phyloP scores from a whole-genome alignment of 108 stramenopile genomes.

The Conticribra guillardii region DNA sequence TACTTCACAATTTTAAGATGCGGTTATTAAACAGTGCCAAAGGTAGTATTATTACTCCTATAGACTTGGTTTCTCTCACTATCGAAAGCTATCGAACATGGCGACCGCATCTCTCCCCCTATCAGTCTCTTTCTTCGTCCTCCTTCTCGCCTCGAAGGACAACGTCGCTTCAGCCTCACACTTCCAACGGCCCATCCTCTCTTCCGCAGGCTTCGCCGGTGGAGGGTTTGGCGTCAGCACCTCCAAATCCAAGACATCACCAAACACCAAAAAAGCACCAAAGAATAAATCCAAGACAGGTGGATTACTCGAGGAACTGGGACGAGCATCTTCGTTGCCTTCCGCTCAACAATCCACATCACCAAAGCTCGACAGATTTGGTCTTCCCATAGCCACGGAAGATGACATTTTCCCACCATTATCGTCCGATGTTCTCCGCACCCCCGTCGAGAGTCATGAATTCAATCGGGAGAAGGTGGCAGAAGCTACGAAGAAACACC shows the following conservation, averaged over 20 bases:
- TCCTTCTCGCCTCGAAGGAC: not conserved
- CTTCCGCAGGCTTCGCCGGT: slow-evolving; percentile 6
- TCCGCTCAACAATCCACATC: too few relatives aligned
- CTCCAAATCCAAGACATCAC: not conserved
- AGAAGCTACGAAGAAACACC: slow-evolving; percentile 47
- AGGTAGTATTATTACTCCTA: too few relatives aligned
- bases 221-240: slow-evolving; percentile 1
- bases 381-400: slow-evolving; percentile 68
- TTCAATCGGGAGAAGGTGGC: slow-evolving; percentile 49
- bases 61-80: too few relatives aligned
- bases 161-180: not conserved
- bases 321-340: too few relatives aligned
- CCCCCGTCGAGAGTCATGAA: slow-evolving; percentile 32
- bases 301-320: too few relatives aligned
- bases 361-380: slow-evolving; percentile 87
- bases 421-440: slow-evolving; percentile 45
- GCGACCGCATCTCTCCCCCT: not conserved
- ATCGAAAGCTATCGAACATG: too few relatives aligned
- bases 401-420: slow-evolving; percentile 84
- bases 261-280: slow-evolving; percentile 7
- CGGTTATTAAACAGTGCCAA: too few relatives aligned
- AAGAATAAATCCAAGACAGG: too few relatives aligned
- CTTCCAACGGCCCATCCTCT: too few relatives aligned
- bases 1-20: too few relatives aligned
- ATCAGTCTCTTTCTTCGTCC: not conserved